Evolutionary conservation across 2,329 filamentous ascomycete genomes (phyloP), one percentile per base, ranked within the genome.

Genomic region (Metarhizium brunneum): DNA sequence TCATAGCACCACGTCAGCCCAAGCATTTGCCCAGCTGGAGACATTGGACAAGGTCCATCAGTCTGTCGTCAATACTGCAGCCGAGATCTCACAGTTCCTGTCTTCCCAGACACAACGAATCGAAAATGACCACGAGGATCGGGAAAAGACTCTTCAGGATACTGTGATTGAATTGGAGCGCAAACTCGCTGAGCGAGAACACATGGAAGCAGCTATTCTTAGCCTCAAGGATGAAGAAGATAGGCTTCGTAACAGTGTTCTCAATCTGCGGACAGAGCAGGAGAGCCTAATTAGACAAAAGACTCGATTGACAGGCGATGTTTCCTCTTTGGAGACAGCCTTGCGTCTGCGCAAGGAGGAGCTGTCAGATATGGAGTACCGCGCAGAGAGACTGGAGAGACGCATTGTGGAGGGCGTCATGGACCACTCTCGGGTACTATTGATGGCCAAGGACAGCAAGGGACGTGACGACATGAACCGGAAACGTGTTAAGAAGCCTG

Each of bases 361-460:
- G 72, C 83, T 99, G 57, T 84, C 90, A 49, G 81, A 88, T 30
- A 96, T 99, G 88, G 92, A 97, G 68, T 77, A 81, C 11, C 88
- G 92, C 59, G 94, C 92, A 2, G 91, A 96, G 68, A 83, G 84
- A 3, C 78, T 99, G 29, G 94, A 99, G 73, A 88, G 92, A 53
- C 86, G 94, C 30, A 96, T 99, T 62, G 76, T 99, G 36, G 92
- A 97, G 61, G 92, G 92, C 30, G 90, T 97, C 59, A 95, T 99
- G 74, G 92, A 97, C 64, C 92, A 97, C 68, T 96, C 92, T 20
- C 87, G 92, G 6, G 85, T 92, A 30, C 79, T 96, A n/a, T 81
- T 97, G 56, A 88, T 94, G 76, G 77, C 84, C 61, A 86, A 89
- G 73, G 74, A 81, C 3, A 74, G 69, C 61, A 77, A 76, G 63